Conservation (phyloP, 345 rosid species). For the Linum usitatissimum region DNA sequence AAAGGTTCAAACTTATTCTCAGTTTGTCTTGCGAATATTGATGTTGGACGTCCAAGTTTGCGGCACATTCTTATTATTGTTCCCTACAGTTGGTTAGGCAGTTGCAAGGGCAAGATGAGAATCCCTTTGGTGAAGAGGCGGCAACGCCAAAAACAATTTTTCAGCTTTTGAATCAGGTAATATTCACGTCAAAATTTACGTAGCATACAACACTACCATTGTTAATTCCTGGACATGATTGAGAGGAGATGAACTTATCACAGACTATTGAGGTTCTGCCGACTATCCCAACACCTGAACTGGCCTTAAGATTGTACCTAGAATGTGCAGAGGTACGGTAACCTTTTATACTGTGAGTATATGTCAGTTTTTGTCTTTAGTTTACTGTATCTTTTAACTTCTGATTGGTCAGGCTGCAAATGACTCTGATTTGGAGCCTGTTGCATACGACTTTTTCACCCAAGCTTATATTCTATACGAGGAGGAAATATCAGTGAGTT, state of each 20-base stretch:
- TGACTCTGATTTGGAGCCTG: constrained; percentile 87
- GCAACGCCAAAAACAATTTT: constrained; percentile 74
- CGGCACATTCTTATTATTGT: constrained; percentile 7
- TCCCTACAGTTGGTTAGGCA: constrained; percentile 59
- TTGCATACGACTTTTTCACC: constrained; percentile 95
- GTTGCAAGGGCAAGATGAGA: constrained; percentile 82
- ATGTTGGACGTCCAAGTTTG: background rate
- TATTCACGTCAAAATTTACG: background rate
- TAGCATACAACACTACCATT: background rate
- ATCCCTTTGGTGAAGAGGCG: constrained; percentile 85
- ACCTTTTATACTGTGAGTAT: background rate
- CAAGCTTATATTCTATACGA: constrained; percentile 97
- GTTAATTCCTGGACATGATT: background rate
- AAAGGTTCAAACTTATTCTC: constrained; percentile 41
- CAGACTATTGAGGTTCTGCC: constrained; percentile 79
- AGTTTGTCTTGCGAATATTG: background rate
- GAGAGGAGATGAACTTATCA: constrained; percentile 9
- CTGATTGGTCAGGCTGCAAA: constrained; percentile 70
- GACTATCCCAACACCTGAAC: constrained; percentile 73
- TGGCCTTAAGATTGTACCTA: constrained; percentile 75
- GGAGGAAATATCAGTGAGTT: constrained; percentile 94
- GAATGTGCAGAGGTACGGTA: constrained; percentile 91
- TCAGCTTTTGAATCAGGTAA: constrained; percentile 85
- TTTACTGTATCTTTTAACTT: constrained; percentile 6
- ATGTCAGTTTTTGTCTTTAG: constrained; percentile 3